Conservation (phyloP, 768 basidiomycete species). For the Cystobasidium tubakii region DNA sequence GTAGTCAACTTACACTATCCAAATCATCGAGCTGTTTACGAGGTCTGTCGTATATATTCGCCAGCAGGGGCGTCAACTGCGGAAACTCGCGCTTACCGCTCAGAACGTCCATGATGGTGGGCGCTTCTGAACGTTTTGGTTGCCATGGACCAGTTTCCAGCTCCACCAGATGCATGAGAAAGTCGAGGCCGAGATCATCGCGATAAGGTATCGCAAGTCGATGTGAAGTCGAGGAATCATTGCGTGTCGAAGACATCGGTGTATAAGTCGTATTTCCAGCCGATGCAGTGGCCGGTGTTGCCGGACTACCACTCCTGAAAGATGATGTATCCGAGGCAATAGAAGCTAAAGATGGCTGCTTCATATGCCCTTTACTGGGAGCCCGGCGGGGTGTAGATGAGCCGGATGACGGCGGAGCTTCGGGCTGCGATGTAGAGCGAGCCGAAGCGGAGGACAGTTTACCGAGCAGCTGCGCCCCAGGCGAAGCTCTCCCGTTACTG, state of each 20-base stretch:
- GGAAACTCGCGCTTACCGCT: background rate
- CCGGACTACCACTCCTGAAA: background rate
- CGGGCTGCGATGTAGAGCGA: conserved; percentile 12
- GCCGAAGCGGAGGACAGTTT: background rate
- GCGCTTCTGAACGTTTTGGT: background rate
- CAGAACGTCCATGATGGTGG: background rate
- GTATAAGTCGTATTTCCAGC: conserved; percentile 20
- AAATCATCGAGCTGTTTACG: background rate
- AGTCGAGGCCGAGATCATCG: conserved; percentile 28
- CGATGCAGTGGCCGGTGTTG: conserved; percentile 6
- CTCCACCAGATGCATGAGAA: conserved; percentile 16
- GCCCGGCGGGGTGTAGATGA: conserved; percentile 7
- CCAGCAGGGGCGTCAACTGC: background rate
- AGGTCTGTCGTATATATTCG: background rate
- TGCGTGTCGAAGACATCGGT: conserved; percentile 33
- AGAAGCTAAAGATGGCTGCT: conserved; percentile 42
- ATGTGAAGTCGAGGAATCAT: conserved; percentile 20
- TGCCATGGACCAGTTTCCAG: background rate
- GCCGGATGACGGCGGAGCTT: conserved; percentile 36
- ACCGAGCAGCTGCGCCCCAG: conserved; percentile 11
- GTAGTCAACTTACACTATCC: background rate
- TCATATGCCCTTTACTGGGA: conserved; percentile 32
- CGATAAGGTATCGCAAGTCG: conserved; percentile 25
- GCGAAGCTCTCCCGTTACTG: conserved; percentile 17
- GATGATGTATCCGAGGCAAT: conserved; percentile 23